These are phyloP conservation scores for Eucalyptus pauciflora DNA, from an alignment of 345 rosid genomes.

Conservation along the genomic window DNA sequence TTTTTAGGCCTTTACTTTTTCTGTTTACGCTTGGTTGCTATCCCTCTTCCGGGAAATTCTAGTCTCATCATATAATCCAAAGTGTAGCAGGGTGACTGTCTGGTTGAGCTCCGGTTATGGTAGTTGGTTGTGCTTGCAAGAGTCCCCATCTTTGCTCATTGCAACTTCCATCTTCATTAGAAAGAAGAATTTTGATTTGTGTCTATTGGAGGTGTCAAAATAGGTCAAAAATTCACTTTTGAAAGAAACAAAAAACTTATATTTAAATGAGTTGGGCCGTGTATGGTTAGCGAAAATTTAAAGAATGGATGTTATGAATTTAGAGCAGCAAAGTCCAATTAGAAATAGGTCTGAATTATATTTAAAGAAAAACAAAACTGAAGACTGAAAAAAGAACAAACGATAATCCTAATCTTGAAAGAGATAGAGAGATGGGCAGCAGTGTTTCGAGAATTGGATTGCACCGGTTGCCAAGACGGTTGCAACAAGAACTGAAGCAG, in stretches of 20 bases:
- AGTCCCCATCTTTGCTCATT: not conserved
- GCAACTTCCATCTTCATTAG: not conserved
- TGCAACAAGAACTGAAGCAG: not conserved
- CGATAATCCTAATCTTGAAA: too few relatives aligned
- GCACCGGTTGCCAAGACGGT: not conserved
- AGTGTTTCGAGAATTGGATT: too few relatives aligned
- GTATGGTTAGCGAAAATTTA: not conserved
- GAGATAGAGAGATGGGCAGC: too few relatives aligned
- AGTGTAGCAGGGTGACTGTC: not conserved
- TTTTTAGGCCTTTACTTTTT: not conserved
- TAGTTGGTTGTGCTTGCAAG: not conserved
- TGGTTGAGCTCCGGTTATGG: not conserved
- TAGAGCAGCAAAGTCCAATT: not conserved
- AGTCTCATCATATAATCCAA: not conserved
- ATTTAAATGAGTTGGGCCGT: not conserved
- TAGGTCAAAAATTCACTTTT: not conserved
- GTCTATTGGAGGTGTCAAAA: not conserved
- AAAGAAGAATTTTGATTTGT: not conserved
- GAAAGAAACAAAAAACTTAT: not conserved
- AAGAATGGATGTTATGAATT: not conserved
- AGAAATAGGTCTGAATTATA: not conserved
- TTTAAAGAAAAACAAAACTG: not conserved
- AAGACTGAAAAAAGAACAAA: not conserved
- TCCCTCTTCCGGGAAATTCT: not conserved
- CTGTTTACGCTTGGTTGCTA: not conserved